These are phyloP conservation scores for Cyclotella choctawhatcheeana DNA, from an alignment of 108 stramenopile species.

Conservation along the genomic window DNA sequence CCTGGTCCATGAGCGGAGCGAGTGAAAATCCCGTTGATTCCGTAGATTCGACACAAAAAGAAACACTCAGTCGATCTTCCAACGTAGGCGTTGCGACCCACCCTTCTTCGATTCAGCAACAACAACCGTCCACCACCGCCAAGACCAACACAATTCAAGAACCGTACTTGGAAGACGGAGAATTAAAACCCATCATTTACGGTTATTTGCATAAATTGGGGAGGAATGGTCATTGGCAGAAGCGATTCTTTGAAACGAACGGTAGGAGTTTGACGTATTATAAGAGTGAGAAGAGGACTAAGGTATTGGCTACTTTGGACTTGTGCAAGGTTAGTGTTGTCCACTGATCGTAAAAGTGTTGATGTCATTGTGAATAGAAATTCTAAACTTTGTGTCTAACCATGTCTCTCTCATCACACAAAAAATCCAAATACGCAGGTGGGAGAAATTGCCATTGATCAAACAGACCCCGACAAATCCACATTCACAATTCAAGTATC, in stretches of 20 bases:
- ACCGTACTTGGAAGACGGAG: constrained; percentile 37
- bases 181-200: constrained; percentile 66
- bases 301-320: constrained; percentile 87
- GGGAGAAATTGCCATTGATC: constrained; percentile 74
- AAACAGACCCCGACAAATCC: constrained; percentile 62
- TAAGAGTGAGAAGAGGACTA: constrained; percentile 91
- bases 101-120: background rate
- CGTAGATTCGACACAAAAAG: constrained; percentile 44
- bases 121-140: background rate
- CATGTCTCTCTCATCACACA: too few species aligned
- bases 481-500: constrained; percentile 82
- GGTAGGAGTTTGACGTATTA: constrained; percentile 96
- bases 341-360: background rate
- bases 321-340: constrained; percentile 74
- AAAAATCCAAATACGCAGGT: constrained; percentile 55
- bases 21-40: constrained; percentile 29
- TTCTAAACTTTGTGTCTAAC: too few species aligned
- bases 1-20: constrained; percentile 33
- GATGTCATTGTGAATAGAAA: too few species aligned
- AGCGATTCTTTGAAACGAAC: constrained; percentile 96
- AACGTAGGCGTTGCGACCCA: background rate
- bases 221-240: constrained; percentile 97
- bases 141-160: constrained; percentile 10
- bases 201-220: constrained; percentile 96
- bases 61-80: constrained; percentile 14